Evolutionary conservation across 2,329 filamentous ascomycete species (phyloP).

Genomic region (Fusarium agapanthi): DNA sequence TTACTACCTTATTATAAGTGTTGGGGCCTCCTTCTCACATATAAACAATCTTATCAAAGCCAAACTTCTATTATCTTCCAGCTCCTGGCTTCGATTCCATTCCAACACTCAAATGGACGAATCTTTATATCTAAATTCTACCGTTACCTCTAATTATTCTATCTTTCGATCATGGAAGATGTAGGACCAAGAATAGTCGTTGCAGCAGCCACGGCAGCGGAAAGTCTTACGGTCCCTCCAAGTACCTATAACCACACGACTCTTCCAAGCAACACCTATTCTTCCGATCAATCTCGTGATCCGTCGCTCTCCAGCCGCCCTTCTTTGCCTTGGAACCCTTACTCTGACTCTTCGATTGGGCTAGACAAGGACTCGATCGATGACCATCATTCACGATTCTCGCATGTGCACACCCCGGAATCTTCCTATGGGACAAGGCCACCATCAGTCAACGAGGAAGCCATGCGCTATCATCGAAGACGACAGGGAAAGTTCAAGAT

Average conservation of each 20-base stretch:
- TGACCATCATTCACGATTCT: not conserved
- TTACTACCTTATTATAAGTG: no score
- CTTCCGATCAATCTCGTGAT: slow-evolving; percentile 1
- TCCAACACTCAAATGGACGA: not conserved
- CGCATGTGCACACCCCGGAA: slow-evolving; percentile 9
- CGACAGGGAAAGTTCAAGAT: not conserved
- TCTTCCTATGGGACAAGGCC: slow-evolving; percentile 17
- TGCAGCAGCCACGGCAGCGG: not conserved
- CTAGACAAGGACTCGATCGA: slow-evolving; percentile 8
- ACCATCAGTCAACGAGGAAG: slow-evolving; percentile 17
- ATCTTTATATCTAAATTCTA: not conserved
- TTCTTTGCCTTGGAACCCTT: not conserved
- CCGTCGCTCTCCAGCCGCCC: not conserved
- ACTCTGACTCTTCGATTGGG: not conserved
- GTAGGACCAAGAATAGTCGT: not conserved
- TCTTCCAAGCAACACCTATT: not conserved
- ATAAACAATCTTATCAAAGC: not conserved
- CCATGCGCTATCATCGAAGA: not conserved
- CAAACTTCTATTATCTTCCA: not conserved
- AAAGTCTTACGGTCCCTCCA: not conserved
- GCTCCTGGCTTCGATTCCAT: not conserved
- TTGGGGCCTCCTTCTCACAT: not conserved
- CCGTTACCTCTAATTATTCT: not conserved
- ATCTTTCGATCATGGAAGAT: not conserved
- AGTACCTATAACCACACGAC: not conserved